These are phyloP conservation scores for Exophiala xenobiotica DNA, from an alignment of 2,329 filamentous ascomycete genomes.

Conservation along the genomic window DNA sequence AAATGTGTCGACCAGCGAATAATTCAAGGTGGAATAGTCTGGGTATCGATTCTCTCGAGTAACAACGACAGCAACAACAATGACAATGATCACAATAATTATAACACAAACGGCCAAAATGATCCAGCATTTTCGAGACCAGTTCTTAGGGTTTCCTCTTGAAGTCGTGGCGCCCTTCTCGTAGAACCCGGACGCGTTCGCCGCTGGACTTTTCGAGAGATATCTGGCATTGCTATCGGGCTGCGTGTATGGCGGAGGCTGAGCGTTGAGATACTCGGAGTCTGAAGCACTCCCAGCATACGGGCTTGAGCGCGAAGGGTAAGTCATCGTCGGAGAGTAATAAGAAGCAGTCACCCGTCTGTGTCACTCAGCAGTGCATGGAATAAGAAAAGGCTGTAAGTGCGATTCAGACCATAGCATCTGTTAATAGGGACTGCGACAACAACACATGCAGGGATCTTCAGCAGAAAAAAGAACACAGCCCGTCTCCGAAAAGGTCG, in stretches of 20 bases:
- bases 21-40: slow-evolving; percentile 43
- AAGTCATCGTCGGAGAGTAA: not conserved
- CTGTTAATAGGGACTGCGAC: not conserved
- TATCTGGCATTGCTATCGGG: not conserved
- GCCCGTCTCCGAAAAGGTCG: too few species aligned
- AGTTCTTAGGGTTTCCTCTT: slow-evolving; percentile 53
- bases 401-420: not conserved
- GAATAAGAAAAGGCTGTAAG: not conserved
- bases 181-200: not conserved
- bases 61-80: slow-evolving; percentile 47
- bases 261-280: not conserved
- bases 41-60: slow-evolving; percentile 43
- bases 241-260: not conserved
- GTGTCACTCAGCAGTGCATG: not conserved
- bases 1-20: slow-evolving; percentile 45
- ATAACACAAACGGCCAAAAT: slow-evolving; percentile 41
- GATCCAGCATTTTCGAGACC: slow-evolving; percentile 55
- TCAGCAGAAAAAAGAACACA: too few species aligned
- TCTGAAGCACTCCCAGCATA: not conserved
- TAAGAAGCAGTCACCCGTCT: not conserved
- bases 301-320: not conserved
- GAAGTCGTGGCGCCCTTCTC: slow-evolving; percentile 9
- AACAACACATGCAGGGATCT: too few species aligned
- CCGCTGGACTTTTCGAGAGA: not conserved
- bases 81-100: slow-evolving; percentile 48